These are phyloP conservation scores for Beta corolliflora DNA, from an alignment of 179 eudicot species.

Conservation along the genomic window DNA sequence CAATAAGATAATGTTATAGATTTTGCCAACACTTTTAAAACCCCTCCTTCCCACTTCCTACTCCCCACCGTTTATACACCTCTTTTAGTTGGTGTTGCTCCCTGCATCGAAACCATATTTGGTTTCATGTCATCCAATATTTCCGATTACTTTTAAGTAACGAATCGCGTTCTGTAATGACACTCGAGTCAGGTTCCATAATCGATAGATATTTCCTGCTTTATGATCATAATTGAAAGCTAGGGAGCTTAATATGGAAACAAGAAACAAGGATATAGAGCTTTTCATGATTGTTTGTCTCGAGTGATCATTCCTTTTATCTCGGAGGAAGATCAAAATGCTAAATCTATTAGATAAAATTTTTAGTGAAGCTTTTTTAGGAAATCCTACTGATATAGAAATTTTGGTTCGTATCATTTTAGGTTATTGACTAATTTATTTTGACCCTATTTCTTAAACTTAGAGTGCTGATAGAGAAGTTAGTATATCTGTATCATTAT, in stretches of 20 bases:
- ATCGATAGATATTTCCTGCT: background rate
- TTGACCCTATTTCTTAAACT: background rate
- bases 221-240: background rate
- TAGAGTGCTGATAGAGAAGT: background rate
- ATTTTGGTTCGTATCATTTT: background rate
- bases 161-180: background rate
- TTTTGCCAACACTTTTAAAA: too few species aligned
- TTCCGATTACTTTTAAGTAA: background rate
- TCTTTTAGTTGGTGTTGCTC: too few species aligned
- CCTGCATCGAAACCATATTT: too few species aligned
- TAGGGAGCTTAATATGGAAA: background rate
- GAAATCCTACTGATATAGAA: background rate
- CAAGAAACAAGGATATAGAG: background rate
- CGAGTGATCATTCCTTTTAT: background rate
- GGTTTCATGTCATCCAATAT: too few species aligned
- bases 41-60: too few species aligned
- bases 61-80: too few species aligned
- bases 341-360: background rate
- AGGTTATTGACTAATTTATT: background rate
- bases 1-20: too few species aligned
- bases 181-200: background rate
- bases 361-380: background rate
- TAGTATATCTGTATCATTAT: background rate
- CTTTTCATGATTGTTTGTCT: background rate
- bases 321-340: background rate